phyloP scores from a whole-genome alignment of 139 green algal species.

The Penium margaritaceum region DNA sequence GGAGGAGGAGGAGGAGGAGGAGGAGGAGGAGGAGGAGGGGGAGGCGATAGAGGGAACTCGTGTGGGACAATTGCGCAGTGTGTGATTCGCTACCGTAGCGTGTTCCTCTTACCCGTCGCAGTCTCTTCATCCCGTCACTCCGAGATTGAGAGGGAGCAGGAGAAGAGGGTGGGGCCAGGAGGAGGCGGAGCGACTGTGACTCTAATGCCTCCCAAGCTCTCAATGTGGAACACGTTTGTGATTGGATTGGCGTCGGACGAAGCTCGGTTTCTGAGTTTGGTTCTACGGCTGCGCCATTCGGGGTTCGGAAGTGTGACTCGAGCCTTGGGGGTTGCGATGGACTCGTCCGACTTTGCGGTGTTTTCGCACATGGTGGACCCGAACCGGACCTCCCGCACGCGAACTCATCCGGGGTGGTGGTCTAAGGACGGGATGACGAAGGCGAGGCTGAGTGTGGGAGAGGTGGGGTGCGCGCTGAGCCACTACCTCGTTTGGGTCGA shows the following conservation, averaged over 20 bases:
- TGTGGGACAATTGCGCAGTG: constrained; percentile 13
- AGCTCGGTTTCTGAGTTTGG: neutral
- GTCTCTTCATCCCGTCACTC: too few relatives aligned
- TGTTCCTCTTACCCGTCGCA: too few relatives aligned
- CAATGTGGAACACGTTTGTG: constrained; percentile 14
- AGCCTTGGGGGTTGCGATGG: neutral
- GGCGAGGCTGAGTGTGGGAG: neutral
- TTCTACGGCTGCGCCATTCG: neutral
- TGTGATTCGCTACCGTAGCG: constrained; percentile 1
- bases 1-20: too few relatives aligned
- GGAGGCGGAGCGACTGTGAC: neutral
- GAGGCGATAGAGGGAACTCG: too few relatives aligned
- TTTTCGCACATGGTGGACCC: neutral
- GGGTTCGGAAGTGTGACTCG: neutral
- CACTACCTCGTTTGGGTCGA: constrained; percentile 23
- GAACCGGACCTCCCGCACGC: constrained; percentile 1
- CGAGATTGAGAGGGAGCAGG: too few relatives aligned
- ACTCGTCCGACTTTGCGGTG: neutral
- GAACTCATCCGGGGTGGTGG: neutral
- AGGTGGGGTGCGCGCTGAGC: constrained; percentile 6
- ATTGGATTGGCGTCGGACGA: neutral
- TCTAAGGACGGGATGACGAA: neutral
- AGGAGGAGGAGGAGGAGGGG: too few relatives aligned
- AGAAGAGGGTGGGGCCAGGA: neutral
- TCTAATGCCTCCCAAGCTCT: constrained; percentile 4